Base-by-base conservation (phyloP, 2,329 filamentous ascomycete species). In the Colletotrichum salicis region DNA sequence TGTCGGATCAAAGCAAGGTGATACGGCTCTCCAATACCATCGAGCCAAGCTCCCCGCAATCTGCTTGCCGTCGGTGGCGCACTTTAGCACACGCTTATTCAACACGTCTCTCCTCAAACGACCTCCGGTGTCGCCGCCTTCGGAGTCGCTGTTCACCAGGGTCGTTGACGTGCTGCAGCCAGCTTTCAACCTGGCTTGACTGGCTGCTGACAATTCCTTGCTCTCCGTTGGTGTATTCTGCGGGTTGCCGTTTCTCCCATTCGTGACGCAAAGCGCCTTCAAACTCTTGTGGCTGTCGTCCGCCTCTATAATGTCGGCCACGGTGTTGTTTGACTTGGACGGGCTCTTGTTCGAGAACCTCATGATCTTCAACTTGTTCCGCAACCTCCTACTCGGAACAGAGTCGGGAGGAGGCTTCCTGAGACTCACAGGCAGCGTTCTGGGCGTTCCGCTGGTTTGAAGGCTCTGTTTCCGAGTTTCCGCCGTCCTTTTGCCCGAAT, bases 41-140 rank as follows among this genome's bases (percentile, higher is more conserved):
- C 61, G 54, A 13, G 31, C 60, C 19, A 60, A 24, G 24, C 52
- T 67, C 29, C 56, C 55, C 31, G 33, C 41, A n/a, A 71, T 66
- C 64, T 68, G 57, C 58, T 68, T 62, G 64, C 68, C 65, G 62
- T 60, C 58, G 27, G 22, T 64, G 45, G 55, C 65, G 65, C 35
- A 31, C 35, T 64, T 37, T 37, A 59, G 45, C 27, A 57, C 48
- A 31, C 27, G 41, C 31, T 51, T 63, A n/a, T 54, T 35, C 59
- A 59, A 55, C 54, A n/a, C 45, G 24, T 59, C 55, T 41, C 59
- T 70, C 64, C 22, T 55, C 70, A 64, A 71, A 71, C 55, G 70
- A 71, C 70, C 24, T 71, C 59, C 70, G 70, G 60, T 64, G 70
- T 41, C 70, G 70, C 70, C 70, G 70, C 52, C 70, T 69, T 70